Percentiles rank a stretch among this genome's conserved stretches.
Evolutionary conservation across 805 yeast species (phyloP).

Genomic region (Blastobotrys robertii): DNA sequence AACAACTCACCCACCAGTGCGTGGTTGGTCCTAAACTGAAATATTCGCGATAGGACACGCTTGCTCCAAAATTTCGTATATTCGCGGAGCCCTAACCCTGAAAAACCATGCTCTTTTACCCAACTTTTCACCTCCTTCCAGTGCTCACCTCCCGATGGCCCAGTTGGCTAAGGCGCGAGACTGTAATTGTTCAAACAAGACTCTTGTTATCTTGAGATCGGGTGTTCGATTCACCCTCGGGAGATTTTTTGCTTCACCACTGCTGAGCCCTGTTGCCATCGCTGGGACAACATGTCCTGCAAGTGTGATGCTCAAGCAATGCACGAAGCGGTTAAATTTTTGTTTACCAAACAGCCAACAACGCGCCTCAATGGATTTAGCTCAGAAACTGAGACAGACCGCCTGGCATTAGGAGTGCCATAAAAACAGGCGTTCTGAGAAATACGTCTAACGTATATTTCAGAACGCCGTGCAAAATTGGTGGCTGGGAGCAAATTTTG

Average conservation of each 20-base stretch:
- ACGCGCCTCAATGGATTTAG: neutral
- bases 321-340: no score
- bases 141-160: slow-evolving; percentile 17
- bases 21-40: no score
- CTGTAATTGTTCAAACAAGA: slow-evolving; percentile 17
- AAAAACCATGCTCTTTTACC: neutral
- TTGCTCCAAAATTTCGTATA: no score
- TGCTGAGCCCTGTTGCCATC: no score
- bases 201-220: slow-evolving; percentile 19
- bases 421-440: neutral
- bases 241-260: slow-evolving; percentile 10
- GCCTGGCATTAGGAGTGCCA: neutral
- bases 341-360: no score
- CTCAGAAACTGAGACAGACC: neutral
- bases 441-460: neutral
- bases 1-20: no score
- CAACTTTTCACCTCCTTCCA: neutral
- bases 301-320: no score
- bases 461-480: neutral
- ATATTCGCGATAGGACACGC: no score
- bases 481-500: no score
- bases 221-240: slow-evolving; percentile 21
- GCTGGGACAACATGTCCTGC: no score
- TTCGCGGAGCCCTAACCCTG: no score
- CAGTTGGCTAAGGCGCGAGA: slow-evolving; percentile 20